phyloP scores from a whole-genome alignment of 768 basidiomycete species.

The Thelephora aurantiotincta region DNA sequence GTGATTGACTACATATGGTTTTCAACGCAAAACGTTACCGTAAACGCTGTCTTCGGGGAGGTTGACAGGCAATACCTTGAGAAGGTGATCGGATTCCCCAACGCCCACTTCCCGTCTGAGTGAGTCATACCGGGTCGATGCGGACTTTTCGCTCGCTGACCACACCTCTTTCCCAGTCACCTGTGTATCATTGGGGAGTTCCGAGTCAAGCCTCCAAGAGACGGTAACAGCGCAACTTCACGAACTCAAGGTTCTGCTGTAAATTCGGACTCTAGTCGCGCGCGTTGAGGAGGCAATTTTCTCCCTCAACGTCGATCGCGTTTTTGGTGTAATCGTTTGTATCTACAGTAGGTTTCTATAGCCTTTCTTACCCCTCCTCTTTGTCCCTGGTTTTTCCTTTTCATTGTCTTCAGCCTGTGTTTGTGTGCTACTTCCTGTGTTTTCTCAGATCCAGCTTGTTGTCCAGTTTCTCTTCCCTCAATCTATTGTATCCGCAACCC shows the following conservation, averaged over 20 bases:
- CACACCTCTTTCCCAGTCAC: constrained; percentile 33
- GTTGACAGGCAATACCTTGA: constrained; percentile 76
- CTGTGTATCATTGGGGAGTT: constrained; percentile 61
- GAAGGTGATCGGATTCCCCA: constrained; percentile 92
- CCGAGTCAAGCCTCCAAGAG: constrained; percentile 64
- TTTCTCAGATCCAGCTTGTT: no score
- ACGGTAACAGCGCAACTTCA: constrained; percentile 6
- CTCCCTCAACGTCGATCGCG: no score
- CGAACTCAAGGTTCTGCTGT: background rate
- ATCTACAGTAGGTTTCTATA: no score
- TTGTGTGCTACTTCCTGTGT: no score
- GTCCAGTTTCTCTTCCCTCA: no score
- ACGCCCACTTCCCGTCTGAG: constrained; percentile 95
- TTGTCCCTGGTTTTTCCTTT: no score
- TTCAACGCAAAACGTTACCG: constrained; percentile 52
- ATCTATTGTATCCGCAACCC: no score
- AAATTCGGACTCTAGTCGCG: background rate
- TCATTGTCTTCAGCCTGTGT: no score
- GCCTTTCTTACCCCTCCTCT: no score
- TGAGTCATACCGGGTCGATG: constrained; percentile 27
- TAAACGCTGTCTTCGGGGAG: constrained; percentile 78
- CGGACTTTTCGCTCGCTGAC: background rate
- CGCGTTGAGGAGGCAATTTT: background rate
- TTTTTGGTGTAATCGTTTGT: no score
- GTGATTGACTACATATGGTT: constrained; percentile 94